These are phyloP conservation scores for Galeopsis tetrahit DNA, from an alignment of 257 asterid genomes.

Conservation along the genomic window DNA sequence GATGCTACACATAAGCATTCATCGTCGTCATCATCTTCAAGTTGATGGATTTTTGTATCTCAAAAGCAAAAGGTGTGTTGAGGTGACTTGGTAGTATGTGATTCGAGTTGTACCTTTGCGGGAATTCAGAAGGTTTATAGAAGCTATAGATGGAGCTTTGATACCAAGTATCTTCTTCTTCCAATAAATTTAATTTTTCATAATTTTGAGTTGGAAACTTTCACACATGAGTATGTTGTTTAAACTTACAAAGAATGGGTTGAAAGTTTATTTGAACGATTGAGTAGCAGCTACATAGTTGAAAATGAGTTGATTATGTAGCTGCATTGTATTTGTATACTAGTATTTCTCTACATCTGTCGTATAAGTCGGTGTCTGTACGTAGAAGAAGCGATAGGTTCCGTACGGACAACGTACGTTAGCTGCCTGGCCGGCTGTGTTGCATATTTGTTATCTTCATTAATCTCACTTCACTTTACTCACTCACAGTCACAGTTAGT, in stretches of 20 bases:
- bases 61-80: background rate
- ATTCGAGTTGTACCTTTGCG: too few species aligned
- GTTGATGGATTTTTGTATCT: background rate
- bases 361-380: background rate
- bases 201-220: background rate
- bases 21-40: background rate
- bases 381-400: background rate
- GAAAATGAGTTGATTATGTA: background rate
- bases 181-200: background rate
- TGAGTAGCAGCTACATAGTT: background rate
- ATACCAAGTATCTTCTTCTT: constrained; percentile 1
- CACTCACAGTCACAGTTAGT: too few species aligned
- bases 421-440: background rate
- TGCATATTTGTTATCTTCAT: background rate
- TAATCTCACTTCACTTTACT: background rate
- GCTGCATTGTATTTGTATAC: too few species aligned
- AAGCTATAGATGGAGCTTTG: background rate
- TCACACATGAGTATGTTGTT: background rate
- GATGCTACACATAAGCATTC: background rate
- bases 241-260: background rate
- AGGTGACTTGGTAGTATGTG: background rate
- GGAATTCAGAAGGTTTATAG: background rate
- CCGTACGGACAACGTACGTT: background rate
- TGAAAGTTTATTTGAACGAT: background rate
- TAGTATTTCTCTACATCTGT: too few species aligned